A percentile compares a stretch with the other conserved stretches of the same genome.
Evolutionary conservation across 192 early-diverging fungal species (phyloP).

Genomic region (Rhizoclosmatium globosum): DNA sequence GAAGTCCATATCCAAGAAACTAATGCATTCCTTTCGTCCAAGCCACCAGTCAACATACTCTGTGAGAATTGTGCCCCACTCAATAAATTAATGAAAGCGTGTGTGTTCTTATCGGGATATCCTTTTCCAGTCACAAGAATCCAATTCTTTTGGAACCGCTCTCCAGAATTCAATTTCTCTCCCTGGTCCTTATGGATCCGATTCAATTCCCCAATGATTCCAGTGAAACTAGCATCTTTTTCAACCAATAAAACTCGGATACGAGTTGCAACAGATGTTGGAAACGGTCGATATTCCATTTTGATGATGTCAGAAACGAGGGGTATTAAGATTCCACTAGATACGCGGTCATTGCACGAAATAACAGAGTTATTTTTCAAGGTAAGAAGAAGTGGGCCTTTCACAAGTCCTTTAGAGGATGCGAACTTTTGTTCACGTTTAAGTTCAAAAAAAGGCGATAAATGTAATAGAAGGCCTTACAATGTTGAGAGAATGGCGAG

Average conservation of each 20-base stretch:
- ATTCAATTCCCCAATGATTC: constrained; percentile 37
- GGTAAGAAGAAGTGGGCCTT: constrained; percentile 29
- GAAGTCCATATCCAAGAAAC: no score
- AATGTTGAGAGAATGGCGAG: constrained; percentile 38
- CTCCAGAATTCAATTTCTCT: background rate
- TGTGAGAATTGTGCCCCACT: background rate
- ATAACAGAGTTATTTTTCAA: constrained; percentile 29
- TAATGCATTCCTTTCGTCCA: no score
- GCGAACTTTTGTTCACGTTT: constrained; percentile 30
- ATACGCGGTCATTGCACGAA: constrained; percentile 17
- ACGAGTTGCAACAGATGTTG: background rate
- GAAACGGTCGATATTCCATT: background rate
- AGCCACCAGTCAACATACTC: background rate
- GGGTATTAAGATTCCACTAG: constrained; percentile 37
- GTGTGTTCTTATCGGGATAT: constrained; percentile 50
- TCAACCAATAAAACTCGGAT: constrained; percentile 45
- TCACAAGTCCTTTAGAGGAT: constrained; percentile 43
- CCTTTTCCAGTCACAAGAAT: constrained; percentile 43
- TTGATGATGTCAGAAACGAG: constrained; percentile 3
- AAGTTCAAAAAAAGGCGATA: background rate
- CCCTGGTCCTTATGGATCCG: background rate
- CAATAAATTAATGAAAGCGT: constrained; percentile 38
- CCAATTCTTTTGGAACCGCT: background rate
- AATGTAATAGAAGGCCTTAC: background rate
- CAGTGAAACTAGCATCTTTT: constrained; percentile 50